Evolutionary conservation across 164 flowering plant genomes (phyloP).

Genomic region (Vitis vinifera): ASM3070453v1 NC_081811.1:6776001-6776500

Average conservation of each 20-base stretch:
- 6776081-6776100: neutral
- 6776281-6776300: neutral
- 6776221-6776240: neutral
- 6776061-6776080: too few relatives aligned
- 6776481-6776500: too few relatives aligned
- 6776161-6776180: constrained; percentile 4
- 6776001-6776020: neutral
- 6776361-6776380: too few relatives aligned
- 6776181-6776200: neutral
- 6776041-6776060: neutral
- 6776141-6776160: neutral
- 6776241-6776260: neutral
- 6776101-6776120: constrained; percentile 2
- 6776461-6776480: too few relatives aligned
- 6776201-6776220: neutral
- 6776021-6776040: neutral
- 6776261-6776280: constrained; percentile 1
- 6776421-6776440: too few relatives aligned
- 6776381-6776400: too few relatives aligned
- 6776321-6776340: too few relatives aligned
- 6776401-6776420: too few relatives aligned
- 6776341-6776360: too few relatives aligned
- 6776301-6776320: too few relatives aligned
- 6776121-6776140: neutral
- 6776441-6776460: too few relatives aligned